Percentiles rank a stretch among this genome's conserved stretches.
These are phyloP conservation scores for Cenchrus fungigraminus DNA, from an alignment of 176 grass and related monocot species.

Conservation along the genomic window DNA sequence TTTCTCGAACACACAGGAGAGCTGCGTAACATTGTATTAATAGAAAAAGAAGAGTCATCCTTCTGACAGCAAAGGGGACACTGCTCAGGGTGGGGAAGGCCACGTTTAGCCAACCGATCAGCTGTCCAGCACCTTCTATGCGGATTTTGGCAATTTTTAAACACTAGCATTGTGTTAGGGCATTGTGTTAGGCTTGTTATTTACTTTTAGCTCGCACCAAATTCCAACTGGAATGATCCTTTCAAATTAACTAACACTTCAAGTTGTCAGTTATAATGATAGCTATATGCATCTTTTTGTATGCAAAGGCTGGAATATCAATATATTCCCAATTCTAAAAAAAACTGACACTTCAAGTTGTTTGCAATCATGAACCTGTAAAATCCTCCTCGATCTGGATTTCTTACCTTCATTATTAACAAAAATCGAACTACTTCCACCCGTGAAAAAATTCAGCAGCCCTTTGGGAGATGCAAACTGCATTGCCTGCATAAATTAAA, in stretches of 20 bases:
- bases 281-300: no score
- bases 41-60: no score
- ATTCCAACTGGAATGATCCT: neutral
- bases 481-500: slow-evolving; percentile 74
- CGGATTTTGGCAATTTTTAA: neutral
- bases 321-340: no score
- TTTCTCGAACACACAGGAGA: no score
- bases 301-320: no score
- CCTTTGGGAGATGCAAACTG: slow-evolving; percentile 95
- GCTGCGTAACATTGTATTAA: no score
- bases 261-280: neutral
- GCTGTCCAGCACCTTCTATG: no score
- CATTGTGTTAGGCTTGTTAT: slow-evolving; percentile 25
- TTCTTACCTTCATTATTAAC: slow-evolving; percentile 64
- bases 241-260: slow-evolving; percentile 27
- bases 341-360: slow-evolving; percentile 22
- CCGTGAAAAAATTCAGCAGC: slow-evolving; percentile 75
- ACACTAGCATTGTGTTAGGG: neutral
- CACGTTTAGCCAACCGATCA: no score
- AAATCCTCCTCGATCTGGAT: slow-evolving; percentile 17
- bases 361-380: slow-evolving; percentile 5
- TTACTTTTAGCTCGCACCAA: slow-evolving; percentile 24
- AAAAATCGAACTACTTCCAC: slow-evolving; percentile 60
- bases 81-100: no score
- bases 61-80: no score